These are phyloP conservation scores for Fonsecaea pugnacius DNA, from an alignment of 2,329 filamentous ascomycete genomes.

Conservation along the genomic window DNA sequence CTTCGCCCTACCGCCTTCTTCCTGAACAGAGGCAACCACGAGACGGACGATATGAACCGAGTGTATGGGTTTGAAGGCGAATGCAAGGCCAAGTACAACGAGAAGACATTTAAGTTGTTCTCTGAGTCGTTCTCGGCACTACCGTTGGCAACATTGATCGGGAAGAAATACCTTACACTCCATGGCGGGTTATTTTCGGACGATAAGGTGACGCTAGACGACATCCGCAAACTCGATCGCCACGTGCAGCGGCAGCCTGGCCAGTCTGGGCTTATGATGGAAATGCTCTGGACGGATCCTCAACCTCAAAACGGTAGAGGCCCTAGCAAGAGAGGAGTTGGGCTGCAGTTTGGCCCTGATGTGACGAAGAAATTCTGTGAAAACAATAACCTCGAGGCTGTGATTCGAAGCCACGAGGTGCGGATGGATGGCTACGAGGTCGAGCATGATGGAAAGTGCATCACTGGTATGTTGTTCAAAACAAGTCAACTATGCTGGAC, in stretches of 20 bases:
- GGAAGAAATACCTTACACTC: constrained; percentile 47
- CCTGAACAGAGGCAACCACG: constrained; percentile 96
- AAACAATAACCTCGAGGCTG: constrained; percentile 88
- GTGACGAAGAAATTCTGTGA: constrained; percentile 97
- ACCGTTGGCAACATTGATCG: constrained; percentile 87
- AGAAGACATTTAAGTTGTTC: constrained; percentile 94
- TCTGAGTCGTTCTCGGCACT: constrained; percentile 97
- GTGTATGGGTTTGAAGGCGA: constrained; percentile 98
- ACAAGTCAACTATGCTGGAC: constrained; percentile 33
- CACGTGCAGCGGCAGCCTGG: constrained; percentile 92
- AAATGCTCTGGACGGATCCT: constrained; percentile 99
- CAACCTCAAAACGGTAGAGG: constrained; percentile 83
- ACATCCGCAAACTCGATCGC: constrained; percentile 89
- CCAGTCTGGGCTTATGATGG: constrained; percentile 97
- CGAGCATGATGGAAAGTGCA: constrained; percentile 92
- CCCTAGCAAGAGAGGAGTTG: constrained; percentile 94
- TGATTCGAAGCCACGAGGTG: constrained; percentile 97
- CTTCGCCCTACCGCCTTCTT: constrained; percentile 85
- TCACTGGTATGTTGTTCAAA: constrained; percentile 68
- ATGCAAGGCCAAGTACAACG: constrained; percentile 97
- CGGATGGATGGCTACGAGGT: constrained; percentile 99
- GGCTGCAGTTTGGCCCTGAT: constrained; percentile 94
- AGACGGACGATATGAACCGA: constrained; percentile 99
- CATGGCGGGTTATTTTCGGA: constrained; percentile 40
- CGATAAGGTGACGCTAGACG: constrained; percentile 86